A percentile compares a stretch with the other conserved stretches of the same genome.
phyloP scores from a whole-genome alignment of 805 yeast species.

The Candida koratica region DNA sequence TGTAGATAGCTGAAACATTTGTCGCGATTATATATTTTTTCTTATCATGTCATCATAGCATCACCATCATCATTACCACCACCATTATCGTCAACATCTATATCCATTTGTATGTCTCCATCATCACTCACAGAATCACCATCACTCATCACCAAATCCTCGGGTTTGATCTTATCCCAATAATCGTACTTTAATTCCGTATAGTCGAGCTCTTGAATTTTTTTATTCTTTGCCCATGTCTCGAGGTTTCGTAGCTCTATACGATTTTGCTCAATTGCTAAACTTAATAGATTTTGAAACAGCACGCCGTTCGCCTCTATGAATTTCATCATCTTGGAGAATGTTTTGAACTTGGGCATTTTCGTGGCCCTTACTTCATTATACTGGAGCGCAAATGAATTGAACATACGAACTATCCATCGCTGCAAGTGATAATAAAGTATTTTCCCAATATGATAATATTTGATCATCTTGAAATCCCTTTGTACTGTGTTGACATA shows the following conservation, averaged over 20 bases:
- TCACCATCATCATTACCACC: too few species aligned
- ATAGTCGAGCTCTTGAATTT: constrained; percentile 8
- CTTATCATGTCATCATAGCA: too few species aligned
- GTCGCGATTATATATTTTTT: neutral
- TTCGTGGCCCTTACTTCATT: constrained; percentile 18
- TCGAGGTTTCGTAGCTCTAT: constrained; percentile 18
- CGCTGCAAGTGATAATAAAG: constrained; percentile 27
- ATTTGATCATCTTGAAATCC: constrained; percentile 18
- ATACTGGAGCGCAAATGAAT: constrained; percentile 28
- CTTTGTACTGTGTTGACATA: constrained; percentile 8
- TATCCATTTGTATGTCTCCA: too few species aligned
- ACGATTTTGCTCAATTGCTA: constrained; percentile 26
- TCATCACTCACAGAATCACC: constrained; percentile 2
- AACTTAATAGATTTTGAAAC: constrained; percentile 20
- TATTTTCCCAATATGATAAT: constrained; percentile 25
- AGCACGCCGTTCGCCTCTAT: constrained; percentile 19
- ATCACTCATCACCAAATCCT: constrained; percentile 13
- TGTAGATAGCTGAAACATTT: constrained; percentile 7
- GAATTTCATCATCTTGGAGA: constrained; percentile 23
- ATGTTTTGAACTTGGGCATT: constrained; percentile 19
- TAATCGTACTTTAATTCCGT: constrained; percentile 30
- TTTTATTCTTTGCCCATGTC: constrained; percentile 1
- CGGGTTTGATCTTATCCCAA: constrained; percentile 30
- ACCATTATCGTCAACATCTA: too few species aligned
- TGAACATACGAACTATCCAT: constrained; percentile 37